A percentile compares a stretch with the other conserved stretches of the same genome.
Conservation (phyloP, 2,329 filamentous ascomycete species). For the Phaeosphaeriaceae sp. region DNA sequence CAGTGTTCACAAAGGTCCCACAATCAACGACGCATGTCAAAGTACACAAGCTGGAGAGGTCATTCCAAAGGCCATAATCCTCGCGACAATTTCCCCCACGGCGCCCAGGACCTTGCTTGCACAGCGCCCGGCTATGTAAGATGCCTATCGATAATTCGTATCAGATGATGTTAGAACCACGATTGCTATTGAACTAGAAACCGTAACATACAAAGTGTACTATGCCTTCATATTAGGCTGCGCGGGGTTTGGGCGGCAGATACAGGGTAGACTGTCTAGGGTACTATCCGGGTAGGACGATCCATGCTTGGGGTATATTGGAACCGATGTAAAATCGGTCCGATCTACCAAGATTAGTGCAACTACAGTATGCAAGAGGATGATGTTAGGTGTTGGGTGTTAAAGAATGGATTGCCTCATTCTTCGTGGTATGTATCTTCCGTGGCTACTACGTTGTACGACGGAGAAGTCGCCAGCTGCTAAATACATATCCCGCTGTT, state of each 20-base stretch:
- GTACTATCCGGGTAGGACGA: conserved; percentile 3
- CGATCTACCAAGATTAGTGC: not conserved
- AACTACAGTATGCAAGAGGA: not conserved
- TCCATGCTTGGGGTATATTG: conserved; percentile 4
- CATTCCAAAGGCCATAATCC: no score
- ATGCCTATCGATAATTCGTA: not conserved
- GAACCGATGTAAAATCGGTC: not conserved
- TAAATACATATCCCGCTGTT: no score
- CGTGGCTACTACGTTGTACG: not conserved
- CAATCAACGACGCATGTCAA: not conserved
- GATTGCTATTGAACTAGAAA: not conserved
- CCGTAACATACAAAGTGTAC: not conserved
- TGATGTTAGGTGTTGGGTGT: not conserved
- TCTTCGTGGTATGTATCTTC: not conserved
- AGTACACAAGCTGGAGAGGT: no score
- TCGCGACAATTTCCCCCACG: no score
- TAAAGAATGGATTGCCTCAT: not conserved
- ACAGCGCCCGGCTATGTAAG: no score
- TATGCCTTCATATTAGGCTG: conserved; percentile 2
- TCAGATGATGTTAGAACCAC: not conserved
- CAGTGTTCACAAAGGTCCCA: no score
- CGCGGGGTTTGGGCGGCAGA: conserved; percentile 3
- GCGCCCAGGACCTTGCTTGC: no score
- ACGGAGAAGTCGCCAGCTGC: not conserved
- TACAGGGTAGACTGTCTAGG: conserved; percentile 2